A percentile compares a stretch with the other conserved stretches of the same genome.
phyloP scores from a whole-genome alignment of 805 yeast genomes.

The Vanderwaltozyma tropicalis region DNA sequence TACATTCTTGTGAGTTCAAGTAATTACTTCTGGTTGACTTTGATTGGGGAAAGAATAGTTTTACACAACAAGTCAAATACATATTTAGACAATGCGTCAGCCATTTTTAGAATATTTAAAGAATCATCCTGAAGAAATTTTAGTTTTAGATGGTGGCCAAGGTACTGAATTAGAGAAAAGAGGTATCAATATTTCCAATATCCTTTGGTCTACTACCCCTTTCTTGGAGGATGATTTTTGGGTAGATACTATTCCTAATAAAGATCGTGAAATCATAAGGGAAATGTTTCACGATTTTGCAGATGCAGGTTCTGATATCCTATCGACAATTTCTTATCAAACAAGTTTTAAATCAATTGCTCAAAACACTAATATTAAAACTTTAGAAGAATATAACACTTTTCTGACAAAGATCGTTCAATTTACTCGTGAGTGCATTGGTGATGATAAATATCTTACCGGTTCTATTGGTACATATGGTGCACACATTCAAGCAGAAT shows the following conservation, averaged over 20 bases:
- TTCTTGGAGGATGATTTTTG: constrained; percentile 27
- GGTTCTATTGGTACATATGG: constrained; percentile 78
- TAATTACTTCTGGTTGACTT: background rate
- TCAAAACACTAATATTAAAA: constrained; percentile 14
- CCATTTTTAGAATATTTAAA: constrained; percentile 3
- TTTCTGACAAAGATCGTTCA: constrained; percentile 15
- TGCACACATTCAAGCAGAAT: constrained; percentile 58
- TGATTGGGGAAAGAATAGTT: background rate
- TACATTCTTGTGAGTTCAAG: too few species aligned
- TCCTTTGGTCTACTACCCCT: constrained; percentile 54
- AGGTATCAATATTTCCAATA: constrained; percentile 35
- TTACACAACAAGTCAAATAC: background rate
- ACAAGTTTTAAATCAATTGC: constrained; percentile 37
- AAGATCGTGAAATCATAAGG: constrained; percentile 35
- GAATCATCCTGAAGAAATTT: constrained; percentile 9
- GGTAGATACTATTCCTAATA: constrained; percentile 10
- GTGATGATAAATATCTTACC: constrained; percentile 15
- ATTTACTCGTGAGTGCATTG: constrained; percentile 17
- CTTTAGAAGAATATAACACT: constrained; percentile 14
- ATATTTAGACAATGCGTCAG: constrained; percentile 1
- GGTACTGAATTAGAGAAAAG: constrained; percentile 52
- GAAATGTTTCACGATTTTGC: constrained; percentile 43
- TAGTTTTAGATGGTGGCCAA: constrained; percentile 49
- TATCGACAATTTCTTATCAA: constrained; percentile 54
- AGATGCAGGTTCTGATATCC: constrained; percentile 43